Base-by-base conservation (phyloP, 768 basidiomycete species). In the Coprinopsis sp. region DNA sequence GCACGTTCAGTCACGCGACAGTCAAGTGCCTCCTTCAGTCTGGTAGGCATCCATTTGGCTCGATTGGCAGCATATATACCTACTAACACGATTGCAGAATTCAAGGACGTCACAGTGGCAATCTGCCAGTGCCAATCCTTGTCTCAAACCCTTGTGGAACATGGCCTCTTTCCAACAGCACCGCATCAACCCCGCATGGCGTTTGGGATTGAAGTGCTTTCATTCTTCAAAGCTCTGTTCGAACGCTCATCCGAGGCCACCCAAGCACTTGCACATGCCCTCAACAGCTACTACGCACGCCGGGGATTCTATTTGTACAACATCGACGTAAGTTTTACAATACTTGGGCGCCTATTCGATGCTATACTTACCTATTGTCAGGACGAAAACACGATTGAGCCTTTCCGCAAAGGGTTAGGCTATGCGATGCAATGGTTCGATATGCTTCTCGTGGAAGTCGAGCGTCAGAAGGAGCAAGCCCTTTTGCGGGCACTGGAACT, bases 121-220 rank as follows among this genome's bases (percentile, higher is more conserved):
- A 13, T 19, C 24, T 66, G 64, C 33, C 13, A 33, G 33, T 67
- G 64, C 43, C 50, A 52, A 27, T 22, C 49, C 3, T 29, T 57
- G 2, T 12, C 0, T 51, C n/a, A 60, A 18, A 52, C 58, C 1
- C 62, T 68, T 0, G 41, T 68, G 6, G 16, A 33, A 10, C 44
- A 61, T 42, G 61, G 68, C 4, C 37, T 67, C 2, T 70, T 69
- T 37, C 66, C 66, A 3, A 53, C 53, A 3, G 38, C 60, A 11
- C 58, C 58, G 3, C 47, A 42, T 0, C 33, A 53, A 6, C 58
- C 51, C 64, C 51, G 34, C 11, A 30, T 0, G 6, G 16, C 37
- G 2, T 24, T 33, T 24, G 21, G 19, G 1, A 22, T 38, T n/a
- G 37, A 38, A 7, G 19, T 38, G 12, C 37, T 38, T 13, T 18